Base-by-base conservation (phyloP, 2,329 filamentous ascomycete species). In the Tolypocladium nubicola region DNA sequence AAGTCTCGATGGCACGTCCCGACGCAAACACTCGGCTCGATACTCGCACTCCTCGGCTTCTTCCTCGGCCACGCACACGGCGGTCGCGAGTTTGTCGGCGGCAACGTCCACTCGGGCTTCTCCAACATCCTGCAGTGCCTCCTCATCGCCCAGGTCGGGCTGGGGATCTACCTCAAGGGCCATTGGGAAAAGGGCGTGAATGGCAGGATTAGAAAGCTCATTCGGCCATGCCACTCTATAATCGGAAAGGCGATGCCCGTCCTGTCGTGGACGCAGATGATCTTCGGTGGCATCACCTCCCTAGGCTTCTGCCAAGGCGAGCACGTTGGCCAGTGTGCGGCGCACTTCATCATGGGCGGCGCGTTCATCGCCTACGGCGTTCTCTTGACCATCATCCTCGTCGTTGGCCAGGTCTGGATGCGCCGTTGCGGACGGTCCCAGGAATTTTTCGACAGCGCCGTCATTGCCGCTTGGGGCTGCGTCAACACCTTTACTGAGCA, bases 401-500 rank as follows among this genome's bases (percentile, higher is more conserved):
- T 97, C 9, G 90, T 94, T 45, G 94, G 94, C 16, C 94, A 97
- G 73, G 75, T 84, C 38, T 97, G 91, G 90, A 75, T 99, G 58
- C 85, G 84, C 63, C 83, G 87, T 53, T 89, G 86, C 4, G 91
- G 91, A 21, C 84, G 90, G 56, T 95, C 90, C 57, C 94, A 97
- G 71, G 94, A 99, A 71, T 99, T 99, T 76, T 97, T 94, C 71
- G 94, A 99, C 73, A 94, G 88, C 60, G 74, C 87, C 54, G 82
- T 97, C 64, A 97, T 99, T 68, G 89, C 92, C 1, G 86, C 88
- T 1, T 99, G 94, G 94, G 94, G 93, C 39, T 95, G 90, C 68
- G 87, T 99, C 73, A 99, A 97, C 73, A 97, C 94, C 10, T 97
- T 99, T 65, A 99, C 94, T 21, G 94, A 97, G 73, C 94, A 99